Evolutionary conservation across 345 rosid species (phyloP), one percentile per base, ranked within the genome.

Genomic region (Pistacia integerrima): DNA sequence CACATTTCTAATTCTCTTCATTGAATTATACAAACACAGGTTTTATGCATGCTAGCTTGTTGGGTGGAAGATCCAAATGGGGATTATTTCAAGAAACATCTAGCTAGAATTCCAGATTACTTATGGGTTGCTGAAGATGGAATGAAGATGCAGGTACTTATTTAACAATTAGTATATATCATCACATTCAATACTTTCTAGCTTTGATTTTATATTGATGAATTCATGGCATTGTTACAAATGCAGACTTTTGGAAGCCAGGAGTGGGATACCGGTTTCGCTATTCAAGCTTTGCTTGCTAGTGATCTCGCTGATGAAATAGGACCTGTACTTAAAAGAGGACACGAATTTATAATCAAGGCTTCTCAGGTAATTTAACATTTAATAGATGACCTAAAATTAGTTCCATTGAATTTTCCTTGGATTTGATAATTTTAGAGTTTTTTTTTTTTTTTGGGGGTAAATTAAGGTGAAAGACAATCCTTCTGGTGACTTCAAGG

Each of bases 261-360:
- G 65, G 69, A 77, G 25, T 88, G 89, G 91, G 87, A 88, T 38
- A 79, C 85, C 36, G 83, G 84, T 62, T 81, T 91, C 54, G 87
- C 93, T 0, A 72, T 92, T 76, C 97, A 92, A 81, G 97, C 97
- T 33, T 73, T 93, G 78, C 72, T 93, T 74, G 86, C 97, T 13
- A 78, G 85, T 66, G 82, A 89, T 67, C 82, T 92, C 28, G 69
- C 51, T 0, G 79, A 84, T 18, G 97, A 90, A 77, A 75, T 86
- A 35, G 86, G 85, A 60, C 83, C 89, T 5, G 84, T 89, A 55
- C 83, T 94, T 33, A 81, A 67, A 81, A 92, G 70, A 80, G 94
- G 92, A 74, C 92, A 94, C 67, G 92, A 89, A 60, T 92, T 90
- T 80, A 64, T n/a, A n/a, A n/a, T 92, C 52, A 92, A 92, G 73